Evolutionary conservation across 139 green algal species (phyloP).

Genomic region (Tetraselmis chui): DNA sequence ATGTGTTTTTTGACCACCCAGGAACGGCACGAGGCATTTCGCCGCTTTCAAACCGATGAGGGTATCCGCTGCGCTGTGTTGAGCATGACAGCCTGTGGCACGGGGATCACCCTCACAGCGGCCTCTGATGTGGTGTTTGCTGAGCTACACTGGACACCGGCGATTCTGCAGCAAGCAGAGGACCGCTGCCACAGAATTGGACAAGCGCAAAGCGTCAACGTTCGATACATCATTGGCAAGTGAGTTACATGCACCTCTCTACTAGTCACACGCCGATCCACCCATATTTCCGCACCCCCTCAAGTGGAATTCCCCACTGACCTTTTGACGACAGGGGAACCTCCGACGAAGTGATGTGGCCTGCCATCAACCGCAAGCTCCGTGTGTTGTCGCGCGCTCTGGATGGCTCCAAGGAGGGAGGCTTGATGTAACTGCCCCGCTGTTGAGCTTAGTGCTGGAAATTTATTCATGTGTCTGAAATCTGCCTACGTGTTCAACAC

Average conservation of each 20-base stretch:
- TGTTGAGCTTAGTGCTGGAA: too few relatives aligned
- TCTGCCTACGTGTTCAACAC: too few relatives aligned
- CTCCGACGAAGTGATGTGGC: neutral
- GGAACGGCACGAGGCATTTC: constrained; percentile 18
- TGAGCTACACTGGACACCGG: constrained; percentile 26
- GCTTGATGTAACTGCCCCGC: neutral
- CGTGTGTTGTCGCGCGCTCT: neutral
- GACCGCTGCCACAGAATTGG: constrained; percentile 33
- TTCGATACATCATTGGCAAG: constrained; percentile 32
- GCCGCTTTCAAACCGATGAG: constrained; percentile 24
- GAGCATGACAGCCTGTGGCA: constrained; percentile 21
- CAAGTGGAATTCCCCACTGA: neutral
- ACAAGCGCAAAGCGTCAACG: constrained; percentile 19
- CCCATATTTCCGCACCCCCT: too few relatives aligned
- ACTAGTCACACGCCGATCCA: neutral
- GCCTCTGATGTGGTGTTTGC: constrained; percentile 42
- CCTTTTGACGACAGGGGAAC: neutral
- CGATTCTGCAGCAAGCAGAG: constrained; percentile 20
- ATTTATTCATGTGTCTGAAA: too few relatives aligned
- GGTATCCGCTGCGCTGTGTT: constrained; percentile 1
- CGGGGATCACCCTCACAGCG: constrained; percentile 34
- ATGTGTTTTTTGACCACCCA: too few relatives aligned
- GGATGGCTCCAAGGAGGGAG: neutral
- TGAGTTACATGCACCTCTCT: neutral
- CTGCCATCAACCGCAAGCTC: neutral